Evolutionary conservation across 2,329 filamentous ascomycete species (phyloP).

Genomic region (Cladosporium sp.): DNA sequence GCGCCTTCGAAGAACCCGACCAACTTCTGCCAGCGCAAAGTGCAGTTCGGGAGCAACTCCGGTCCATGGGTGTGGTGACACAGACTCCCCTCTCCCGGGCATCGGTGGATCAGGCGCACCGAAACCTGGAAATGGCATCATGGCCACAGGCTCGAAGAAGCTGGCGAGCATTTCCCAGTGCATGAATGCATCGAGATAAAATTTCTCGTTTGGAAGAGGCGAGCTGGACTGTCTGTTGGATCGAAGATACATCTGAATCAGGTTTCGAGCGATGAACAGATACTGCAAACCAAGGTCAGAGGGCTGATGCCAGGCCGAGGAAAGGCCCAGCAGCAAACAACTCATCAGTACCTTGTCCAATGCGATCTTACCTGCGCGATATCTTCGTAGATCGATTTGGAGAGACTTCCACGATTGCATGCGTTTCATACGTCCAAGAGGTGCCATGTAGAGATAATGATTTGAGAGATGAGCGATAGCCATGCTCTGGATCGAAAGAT

Average conservation of each 20-base stretch:
- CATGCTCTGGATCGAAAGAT: slow-evolving; percentile 61
- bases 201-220: slow-evolving; percentile 36
- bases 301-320: slow-evolving; percentile 57
- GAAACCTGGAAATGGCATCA: slow-evolving; percentile 36
- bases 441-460: slow-evolving; percentile 51
- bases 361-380: slow-evolving; percentile 35
- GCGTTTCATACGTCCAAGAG: slow-evolving; percentile 48
- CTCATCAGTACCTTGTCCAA: slow-evolving; percentile 53
- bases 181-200: slow-evolving; percentile 54
- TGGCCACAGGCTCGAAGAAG: slow-evolving; percentile 40
- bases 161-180: slow-evolving; percentile 59
- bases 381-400: slow-evolving; percentile 45
- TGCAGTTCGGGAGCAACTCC: slow-evolving; percentile 43
- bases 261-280: slow-evolving; percentile 44
- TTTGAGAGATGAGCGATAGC: slow-evolving; percentile 58
- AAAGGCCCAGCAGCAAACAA: slow-evolving; percentile 56
- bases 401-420: slow-evolving; percentile 51
- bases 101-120: slow-evolving; percentile 19
- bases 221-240: slow-evolving; percentile 40
- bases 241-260: slow-evolving; percentile 28
- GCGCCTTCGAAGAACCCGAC: slow-evolving; percentile 30
- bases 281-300: slow-evolving; percentile 52
- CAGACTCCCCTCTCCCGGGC: slow-evolving; percentile 26
- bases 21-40: slow-evolving; percentile 44
- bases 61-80: slow-evolving; percentile 47